Evolutionary conservation across 805 yeast species (phyloP).

Genomic region (Yamadazyma sp.): DNA sequence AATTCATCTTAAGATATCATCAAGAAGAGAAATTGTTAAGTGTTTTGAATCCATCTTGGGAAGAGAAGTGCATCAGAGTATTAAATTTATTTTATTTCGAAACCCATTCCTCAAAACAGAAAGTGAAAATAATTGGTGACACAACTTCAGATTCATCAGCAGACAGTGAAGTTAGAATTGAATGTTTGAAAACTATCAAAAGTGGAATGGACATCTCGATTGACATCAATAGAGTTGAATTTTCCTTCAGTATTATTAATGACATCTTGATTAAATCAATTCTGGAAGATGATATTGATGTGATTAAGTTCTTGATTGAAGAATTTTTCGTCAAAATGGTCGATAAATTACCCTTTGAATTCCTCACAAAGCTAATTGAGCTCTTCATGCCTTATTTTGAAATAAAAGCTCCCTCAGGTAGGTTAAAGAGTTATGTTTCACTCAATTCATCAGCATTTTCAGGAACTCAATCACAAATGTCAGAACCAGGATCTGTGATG

Average conservation of each 20-base stretch:
- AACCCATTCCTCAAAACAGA: no score
- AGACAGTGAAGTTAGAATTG: conserved; percentile 22
- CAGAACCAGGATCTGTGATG: conserved; percentile 1
- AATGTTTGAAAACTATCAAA: conserved; percentile 31
- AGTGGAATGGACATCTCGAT: conserved; percentile 34
- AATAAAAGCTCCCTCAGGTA: conserved; percentile 11
- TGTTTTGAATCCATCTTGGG: conserved; percentile 52
- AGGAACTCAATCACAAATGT: conserved; percentile 9
- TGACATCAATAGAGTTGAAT: conserved; percentile 24
- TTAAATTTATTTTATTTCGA: conserved; percentile 42
- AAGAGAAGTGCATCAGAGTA: conserved; percentile 40
- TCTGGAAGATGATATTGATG: conserved; percentile 26
- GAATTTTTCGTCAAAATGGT: conserved; percentile 19
- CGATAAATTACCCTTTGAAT: conserved; percentile 6
- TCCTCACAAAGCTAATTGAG: conserved; percentile 7
- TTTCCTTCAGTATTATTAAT: conserved; percentile 30
- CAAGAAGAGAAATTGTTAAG: conserved; percentile 51
- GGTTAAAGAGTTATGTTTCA: conserved; percentile 26
- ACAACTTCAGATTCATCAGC: background rate
- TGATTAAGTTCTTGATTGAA: conserved; percentile 28
- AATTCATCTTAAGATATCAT: conserved; percentile 47
- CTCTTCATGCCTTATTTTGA: conserved; percentile 13
- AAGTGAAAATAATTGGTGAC: background rate
- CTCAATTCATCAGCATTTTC: conserved; percentile 19
- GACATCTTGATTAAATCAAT: conserved; percentile 28